These are phyloP conservation scores for Chionographis japonica DNA, from an alignment of 106 monocot genomes.

Conservation along the genomic window DNA sequence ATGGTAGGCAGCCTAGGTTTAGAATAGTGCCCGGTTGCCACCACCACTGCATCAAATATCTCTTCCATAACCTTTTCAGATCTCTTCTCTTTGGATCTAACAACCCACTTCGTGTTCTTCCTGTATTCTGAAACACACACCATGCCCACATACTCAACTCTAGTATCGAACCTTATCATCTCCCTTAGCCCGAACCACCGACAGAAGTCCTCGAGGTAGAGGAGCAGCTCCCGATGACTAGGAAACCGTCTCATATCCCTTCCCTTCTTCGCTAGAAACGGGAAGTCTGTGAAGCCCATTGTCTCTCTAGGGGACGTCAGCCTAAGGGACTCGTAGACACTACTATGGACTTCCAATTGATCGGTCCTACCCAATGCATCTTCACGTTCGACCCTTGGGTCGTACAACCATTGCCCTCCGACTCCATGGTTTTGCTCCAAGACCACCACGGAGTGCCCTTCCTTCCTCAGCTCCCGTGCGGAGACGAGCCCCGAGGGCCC, in stretches of 20 bases:
- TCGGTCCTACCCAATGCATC: conserved; percentile 26
- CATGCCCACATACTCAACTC: conserved; percentile 50
- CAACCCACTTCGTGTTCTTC: conserved; percentile 35
- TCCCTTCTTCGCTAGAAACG: conserved; percentile 37
- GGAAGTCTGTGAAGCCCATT: conserved; percentile 66
- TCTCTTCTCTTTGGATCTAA: conserved; percentile 26
- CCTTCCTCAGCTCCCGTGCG: conserved; percentile 57
- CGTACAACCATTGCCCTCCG: conserved; percentile 71
- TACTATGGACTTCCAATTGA: conserved; percentile 41
- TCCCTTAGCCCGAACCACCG: conserved; percentile 39
- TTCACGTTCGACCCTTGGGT: conserved; percentile 26
- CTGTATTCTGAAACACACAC: background rate
- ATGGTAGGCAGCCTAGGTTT: conserved; percentile 50
- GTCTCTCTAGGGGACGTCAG: conserved; percentile 49
- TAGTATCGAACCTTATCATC: conserved; percentile 52
- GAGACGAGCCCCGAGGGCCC: conserved; percentile 62
- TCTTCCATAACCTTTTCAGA: conserved; percentile 23
- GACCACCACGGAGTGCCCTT: conserved; percentile 38
- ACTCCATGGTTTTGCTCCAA: conserved; percentile 55
- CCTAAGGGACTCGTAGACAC: conserved; percentile 52
- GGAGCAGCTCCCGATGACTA: conserved; percentile 41
- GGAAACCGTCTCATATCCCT: conserved; percentile 62
- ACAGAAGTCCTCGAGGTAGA: conserved; percentile 55
- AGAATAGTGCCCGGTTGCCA: conserved; percentile 63
- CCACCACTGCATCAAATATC: conserved; percentile 67